phyloP scores from a whole-genome alignment of 257 asterid genomes.

The Capsicum pubescens region DNA sequence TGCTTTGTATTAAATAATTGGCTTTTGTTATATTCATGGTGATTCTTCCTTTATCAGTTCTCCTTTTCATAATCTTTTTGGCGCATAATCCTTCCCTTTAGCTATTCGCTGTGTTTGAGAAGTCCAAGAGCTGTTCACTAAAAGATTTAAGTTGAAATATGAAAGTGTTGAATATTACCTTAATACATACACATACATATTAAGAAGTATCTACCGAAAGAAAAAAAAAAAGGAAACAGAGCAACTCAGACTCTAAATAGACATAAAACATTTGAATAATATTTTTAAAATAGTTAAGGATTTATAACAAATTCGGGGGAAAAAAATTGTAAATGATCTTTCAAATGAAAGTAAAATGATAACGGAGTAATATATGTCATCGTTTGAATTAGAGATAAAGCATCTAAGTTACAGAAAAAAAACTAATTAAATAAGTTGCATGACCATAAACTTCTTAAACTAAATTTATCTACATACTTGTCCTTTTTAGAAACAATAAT shows the following conservation, averaged over 20 bases:
- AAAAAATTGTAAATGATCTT: neutral
- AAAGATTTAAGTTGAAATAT: neutral
- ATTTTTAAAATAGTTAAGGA: neutral
- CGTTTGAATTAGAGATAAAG: neutral
- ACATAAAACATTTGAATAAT: neutral
- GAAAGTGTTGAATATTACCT: neutral
- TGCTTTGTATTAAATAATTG: constrained; percentile 5
- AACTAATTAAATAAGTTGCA: neutral
- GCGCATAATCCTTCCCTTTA: neutral
- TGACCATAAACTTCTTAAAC: neutral
- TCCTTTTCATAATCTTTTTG: neutral
- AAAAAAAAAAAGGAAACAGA: neutral
- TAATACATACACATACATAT: neutral
- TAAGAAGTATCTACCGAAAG: neutral
- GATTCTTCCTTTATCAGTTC: neutral
- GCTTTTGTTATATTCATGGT: neutral
- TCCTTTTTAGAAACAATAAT: neutral
- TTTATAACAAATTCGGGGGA: neutral
- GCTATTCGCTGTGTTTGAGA: neutral
- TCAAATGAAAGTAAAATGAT: constrained; percentile 8
- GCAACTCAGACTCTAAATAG: neutral
- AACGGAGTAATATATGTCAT: neutral
- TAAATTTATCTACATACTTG: neutral
- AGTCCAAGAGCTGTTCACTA: neutral
- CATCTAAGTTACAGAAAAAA: neutral